Evolutionary conservation across 257 asterid species (phyloP).

Genomic region (Nicotiana paniculata): DNA sequence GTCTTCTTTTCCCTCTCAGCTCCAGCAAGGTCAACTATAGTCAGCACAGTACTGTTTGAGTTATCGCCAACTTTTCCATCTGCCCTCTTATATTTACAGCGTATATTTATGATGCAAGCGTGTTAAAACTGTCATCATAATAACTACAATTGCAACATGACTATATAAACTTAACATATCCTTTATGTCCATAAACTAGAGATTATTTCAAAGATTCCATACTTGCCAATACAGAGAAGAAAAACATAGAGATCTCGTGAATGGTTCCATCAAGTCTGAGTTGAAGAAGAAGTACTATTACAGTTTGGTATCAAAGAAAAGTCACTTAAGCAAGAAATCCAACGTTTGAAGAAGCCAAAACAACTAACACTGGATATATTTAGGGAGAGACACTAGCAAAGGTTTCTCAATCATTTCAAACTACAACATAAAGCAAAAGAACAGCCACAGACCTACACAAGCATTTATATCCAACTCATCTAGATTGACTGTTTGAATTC

Average conservation of each 20-base stretch:
- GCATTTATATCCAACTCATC: constrained; percentile 31
- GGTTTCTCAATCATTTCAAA: neutral
- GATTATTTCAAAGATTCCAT: no score
- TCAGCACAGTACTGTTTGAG: constrained; percentile 35
- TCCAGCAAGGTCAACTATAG: constrained; percentile 96
- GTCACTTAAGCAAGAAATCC: neutral
- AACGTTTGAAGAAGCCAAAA: neutral
- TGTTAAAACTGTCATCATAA: constrained; percentile 3
- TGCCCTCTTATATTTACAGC: constrained; percentile 29
- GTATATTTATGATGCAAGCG: constrained; percentile 62
- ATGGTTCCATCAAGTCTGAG: neutral
- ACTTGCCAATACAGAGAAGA: no score
- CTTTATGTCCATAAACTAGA: constrained; percentile 5
- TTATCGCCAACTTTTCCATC: constrained; percentile 38
- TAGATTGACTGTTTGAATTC: constrained; percentile 80
- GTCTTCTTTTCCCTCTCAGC: constrained; percentile 96
- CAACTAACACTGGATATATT: neutral
- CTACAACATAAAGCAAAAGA: neutral
- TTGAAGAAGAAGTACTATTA: neutral
- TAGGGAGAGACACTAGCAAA: neutral
- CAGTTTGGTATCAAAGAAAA: neutral
- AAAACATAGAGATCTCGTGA: neutral
- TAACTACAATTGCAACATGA: constrained; percentile 9
- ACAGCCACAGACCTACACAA: neutral
- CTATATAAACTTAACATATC: constrained; percentile 9